Conservation (phyloP, 2,329 filamentous ascomycete species). For the Xylogone sp. region DNA sequence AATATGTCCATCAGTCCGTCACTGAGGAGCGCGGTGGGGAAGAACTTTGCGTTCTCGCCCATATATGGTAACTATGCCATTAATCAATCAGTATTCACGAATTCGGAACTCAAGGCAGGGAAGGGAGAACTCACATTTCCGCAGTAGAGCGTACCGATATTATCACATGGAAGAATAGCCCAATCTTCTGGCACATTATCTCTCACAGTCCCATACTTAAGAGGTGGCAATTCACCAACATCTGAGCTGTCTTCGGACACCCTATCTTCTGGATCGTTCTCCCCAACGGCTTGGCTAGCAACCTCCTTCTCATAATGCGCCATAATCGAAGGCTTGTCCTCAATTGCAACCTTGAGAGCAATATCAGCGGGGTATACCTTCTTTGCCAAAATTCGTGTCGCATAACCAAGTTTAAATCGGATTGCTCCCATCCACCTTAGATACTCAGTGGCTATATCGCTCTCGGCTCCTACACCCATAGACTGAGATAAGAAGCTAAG, state of each 20-base stretch:
- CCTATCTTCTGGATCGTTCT: background rate
- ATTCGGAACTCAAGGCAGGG: too few relatives aligned
- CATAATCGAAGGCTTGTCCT: conserved; percentile 68
- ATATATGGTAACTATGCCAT: conserved; percentile 71
- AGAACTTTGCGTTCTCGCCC: conserved; percentile 81
- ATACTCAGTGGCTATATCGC: conserved; percentile 82
- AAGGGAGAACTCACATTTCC: conserved; percentile 64
- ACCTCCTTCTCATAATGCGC: conserved; percentile 59
- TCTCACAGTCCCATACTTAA: conserved; percentile 73
- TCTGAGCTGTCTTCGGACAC: conserved; percentile 10
- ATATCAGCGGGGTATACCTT: conserved; percentile 84
- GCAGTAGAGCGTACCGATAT: conserved; percentile 84
- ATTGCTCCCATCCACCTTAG: conserved; percentile 81
- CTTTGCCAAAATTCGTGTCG: conserved; percentile 68
- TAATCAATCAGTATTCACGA: background rate
- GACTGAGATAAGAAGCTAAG: conserved; percentile 87
- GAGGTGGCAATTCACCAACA: conserved; percentile 55
- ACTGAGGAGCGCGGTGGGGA: conserved; percentile 71
- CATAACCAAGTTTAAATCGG: conserved; percentile 77
- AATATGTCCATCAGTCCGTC: conserved; percentile 84
- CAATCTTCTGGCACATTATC: conserved; percentile 73
- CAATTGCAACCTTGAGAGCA: conserved; percentile 74
- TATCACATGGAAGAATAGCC: conserved; percentile 66
- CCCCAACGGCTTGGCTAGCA: conserved; percentile 5
- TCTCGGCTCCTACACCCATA: conserved; percentile 82